A percentile compares a stretch with the other conserved stretches of the same genome.
These are phyloP conservation scores for Orbilia brochopaga DNA, from an alignment of 2,329 filamentous ascomycete genomes.

Conservation along the genomic window DNA sequence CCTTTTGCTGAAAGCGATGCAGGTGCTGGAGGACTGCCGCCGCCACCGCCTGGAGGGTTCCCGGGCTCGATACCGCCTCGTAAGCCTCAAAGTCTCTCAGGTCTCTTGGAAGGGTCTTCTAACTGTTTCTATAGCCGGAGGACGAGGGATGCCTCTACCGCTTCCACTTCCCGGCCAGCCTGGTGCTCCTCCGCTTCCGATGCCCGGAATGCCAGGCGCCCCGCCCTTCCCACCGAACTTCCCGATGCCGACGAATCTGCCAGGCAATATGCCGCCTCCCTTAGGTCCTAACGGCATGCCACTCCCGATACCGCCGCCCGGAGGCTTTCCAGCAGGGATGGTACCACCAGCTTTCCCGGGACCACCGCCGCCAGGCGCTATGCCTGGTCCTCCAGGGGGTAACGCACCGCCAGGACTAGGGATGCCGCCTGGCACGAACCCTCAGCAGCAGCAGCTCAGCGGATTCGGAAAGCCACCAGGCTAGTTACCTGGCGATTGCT, in stretches of 20 bases:
- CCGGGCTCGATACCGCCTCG: constrained; percentile 57
- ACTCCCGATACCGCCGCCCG: constrained; percentile 34
- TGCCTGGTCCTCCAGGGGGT: constrained; percentile 33
- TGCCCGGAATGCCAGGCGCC: constrained; percentile 40
- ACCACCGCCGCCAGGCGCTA: constrained; percentile 13
- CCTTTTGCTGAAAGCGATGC: neutral
- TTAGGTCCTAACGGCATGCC: constrained; percentile 48
- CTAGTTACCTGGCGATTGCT: constrained; percentile 19
- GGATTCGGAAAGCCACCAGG: constrained; percentile 48
- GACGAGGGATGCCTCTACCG: constrained; percentile 50
- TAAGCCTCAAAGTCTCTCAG: constrained; percentile 17
- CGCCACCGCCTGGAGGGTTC: constrained; percentile 44
- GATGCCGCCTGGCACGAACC: constrained; percentile 29
- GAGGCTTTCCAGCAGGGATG: constrained; percentile 35
- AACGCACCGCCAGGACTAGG: constrained; percentile 38
- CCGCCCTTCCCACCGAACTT: constrained; percentile 62
- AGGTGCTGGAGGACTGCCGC: constrained; percentile 40
- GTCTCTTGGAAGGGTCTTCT: neutral
- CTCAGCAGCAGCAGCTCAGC: constrained; percentile 45
- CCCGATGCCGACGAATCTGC: constrained; percentile 25
- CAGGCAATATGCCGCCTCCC: constrained; percentile 28
- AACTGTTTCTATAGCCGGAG: constrained; percentile 22
- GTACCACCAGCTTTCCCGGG: constrained; percentile 35
- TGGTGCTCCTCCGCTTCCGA: constrained; percentile 40
- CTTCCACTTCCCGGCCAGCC: constrained; percentile 46